Evolutionary conservation across 768 basidiomycete genomes (phyloP).

Genomic region (Pleurotus sapidus): DNA sequence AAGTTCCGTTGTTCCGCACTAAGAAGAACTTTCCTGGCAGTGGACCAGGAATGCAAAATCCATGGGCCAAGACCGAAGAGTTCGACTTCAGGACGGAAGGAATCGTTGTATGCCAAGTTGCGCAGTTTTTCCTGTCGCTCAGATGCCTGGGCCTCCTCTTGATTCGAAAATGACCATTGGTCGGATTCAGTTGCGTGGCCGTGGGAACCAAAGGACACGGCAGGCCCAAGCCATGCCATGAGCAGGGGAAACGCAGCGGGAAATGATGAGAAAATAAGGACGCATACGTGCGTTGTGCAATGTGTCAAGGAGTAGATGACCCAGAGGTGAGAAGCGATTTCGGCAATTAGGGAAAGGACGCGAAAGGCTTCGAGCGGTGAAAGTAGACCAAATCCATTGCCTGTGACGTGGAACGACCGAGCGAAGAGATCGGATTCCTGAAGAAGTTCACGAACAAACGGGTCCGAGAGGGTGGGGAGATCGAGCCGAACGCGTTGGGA

Average conservation of each 20-base stretch:
- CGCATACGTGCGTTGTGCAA: slow-evolving; percentile 50
- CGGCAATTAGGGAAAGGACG: slow-evolving; percentile 66
- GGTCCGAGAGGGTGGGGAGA: slow-evolving; percentile 75
- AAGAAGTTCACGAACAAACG: slow-evolving; percentile 71
- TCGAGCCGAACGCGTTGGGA: slow-evolving; percentile 75
- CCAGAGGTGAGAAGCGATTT: slow-evolving; percentile 69
- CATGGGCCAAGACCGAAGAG: slow-evolving; percentile 84
- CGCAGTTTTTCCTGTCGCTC: slow-evolving; percentile 76
- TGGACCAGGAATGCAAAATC: slow-evolving; percentile 78
- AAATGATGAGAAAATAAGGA: slow-evolving; percentile 57
- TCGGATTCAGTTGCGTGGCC: slow-evolving; percentile 19
- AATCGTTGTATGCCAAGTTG: slow-evolving; percentile 69
- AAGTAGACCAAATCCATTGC: slow-evolving; percentile 67
- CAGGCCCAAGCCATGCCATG: slow-evolving; percentile 43
- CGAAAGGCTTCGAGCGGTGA: slow-evolving; percentile 80
- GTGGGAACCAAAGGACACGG: slow-evolving; percentile 22
- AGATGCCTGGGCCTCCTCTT: slow-evolving; percentile 59
- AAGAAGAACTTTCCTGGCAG: slow-evolving; percentile 56
- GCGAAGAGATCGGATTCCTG: slow-evolving; percentile 86
- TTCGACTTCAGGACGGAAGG: slow-evolving; percentile 76
- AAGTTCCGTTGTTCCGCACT: slow-evolving; percentile 51
- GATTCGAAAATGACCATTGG: slow-evolving; percentile 42
- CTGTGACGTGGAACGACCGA: slow-evolving; percentile 68
- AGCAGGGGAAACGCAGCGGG: slow-evolving; percentile 61
- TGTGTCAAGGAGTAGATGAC: slow-evolving; percentile 65